phyloP scores from a whole-genome alignment of 768 basidiomycete genomes.

The Collybia mongolica region DNA sequence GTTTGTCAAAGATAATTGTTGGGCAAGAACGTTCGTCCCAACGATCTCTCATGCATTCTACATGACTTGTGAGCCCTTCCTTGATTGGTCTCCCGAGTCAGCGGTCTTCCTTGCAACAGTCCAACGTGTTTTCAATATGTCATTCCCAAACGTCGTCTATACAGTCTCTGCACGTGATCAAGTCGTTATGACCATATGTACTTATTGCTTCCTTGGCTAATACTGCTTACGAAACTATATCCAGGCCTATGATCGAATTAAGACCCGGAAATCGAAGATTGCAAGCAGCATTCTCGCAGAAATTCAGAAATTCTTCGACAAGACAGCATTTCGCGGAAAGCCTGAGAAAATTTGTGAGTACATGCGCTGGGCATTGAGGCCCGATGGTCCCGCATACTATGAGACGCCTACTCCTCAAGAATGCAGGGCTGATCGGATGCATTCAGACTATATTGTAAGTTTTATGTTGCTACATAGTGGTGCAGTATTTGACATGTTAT shows the following conservation, averaged over 20 bases:
- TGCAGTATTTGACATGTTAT: not conserved
- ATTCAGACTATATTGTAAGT: constrained; percentile 2
- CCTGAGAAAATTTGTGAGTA: constrained; percentile 4
- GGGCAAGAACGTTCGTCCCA: constrained; percentile 15
- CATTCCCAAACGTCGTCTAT: constrained; percentile 11
- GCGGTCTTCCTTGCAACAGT: constrained; percentile 8
- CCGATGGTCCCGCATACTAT: constrained; percentile 14
- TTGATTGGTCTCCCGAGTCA: constrained; percentile 9
- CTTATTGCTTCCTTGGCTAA: not conserved
- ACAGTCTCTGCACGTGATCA: not conserved
- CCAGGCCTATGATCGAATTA: constrained; percentile 9
- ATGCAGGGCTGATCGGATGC: not conserved
- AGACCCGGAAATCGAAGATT: constrained; percentile 8
- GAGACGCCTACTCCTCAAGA: constrained; percentile 8
- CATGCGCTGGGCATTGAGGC: constrained; percentile 7
- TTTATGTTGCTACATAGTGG: constrained; percentile 3
- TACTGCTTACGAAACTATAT: not conserved
- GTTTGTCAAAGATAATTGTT: constrained; percentile 11
- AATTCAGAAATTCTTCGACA: constrained; percentile 7
- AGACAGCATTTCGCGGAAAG: not conserved
- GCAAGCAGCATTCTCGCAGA: constrained; percentile 3
- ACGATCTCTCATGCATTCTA: constrained; percentile 18
- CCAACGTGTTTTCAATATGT: constrained; percentile 9
- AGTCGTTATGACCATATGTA: constrained; percentile 1
- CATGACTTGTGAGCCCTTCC: constrained; percentile 14